Evolutionary conservation across 129 eudicot species (phyloP), one percentile per base, ranked within the genome.

Genomic region (Cynara cardunculus): DNA sequence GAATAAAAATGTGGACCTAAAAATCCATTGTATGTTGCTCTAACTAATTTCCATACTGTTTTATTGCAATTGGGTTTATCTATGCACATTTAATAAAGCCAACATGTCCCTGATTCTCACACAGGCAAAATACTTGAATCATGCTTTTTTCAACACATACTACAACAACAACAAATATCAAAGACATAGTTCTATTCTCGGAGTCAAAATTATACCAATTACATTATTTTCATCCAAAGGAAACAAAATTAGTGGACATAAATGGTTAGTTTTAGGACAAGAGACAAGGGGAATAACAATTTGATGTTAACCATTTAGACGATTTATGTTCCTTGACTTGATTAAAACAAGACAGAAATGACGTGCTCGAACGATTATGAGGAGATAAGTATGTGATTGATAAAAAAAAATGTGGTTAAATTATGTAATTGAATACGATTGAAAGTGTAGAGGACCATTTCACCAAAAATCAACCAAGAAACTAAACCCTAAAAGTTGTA

Each of bases 401-500:
- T 18, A 8, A 18, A 46, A 56, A 56, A n/a, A 56, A 56, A 56
- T n/a, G 65, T 56, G 37, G 19, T 66, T 78, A 27, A 13, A 26
- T 21, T 41, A 4, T 27, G 28, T 41, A 19, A 68, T 41, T 53
- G 21, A 27, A 75, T 19, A 75, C 44, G 19, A 3, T 27, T 8
- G 26, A 49, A 49, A 49, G 62, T 49, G 22, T 49, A 16, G 21
- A 49, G 4, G 21, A 31, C 27, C 27, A 31, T n/a, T 71, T 19
- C 25, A 31, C 68, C 74, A 73, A 39, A 71, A 69, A 69, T 3
- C 21, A 44, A 81, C n/a, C 44, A 72, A 37, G 11, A 74, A 69
- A 62, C 26, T 12, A 82, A 87, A 82, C 90, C 86, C 85, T 84
- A 87, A 28, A 56, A 72, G 18, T 19, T n/a, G 3, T 78, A 70